These are phyloP conservation scores for Clavispora phyllophila DNA, from an alignment of 805 yeast species.

Conservation along the genomic window DNA sequence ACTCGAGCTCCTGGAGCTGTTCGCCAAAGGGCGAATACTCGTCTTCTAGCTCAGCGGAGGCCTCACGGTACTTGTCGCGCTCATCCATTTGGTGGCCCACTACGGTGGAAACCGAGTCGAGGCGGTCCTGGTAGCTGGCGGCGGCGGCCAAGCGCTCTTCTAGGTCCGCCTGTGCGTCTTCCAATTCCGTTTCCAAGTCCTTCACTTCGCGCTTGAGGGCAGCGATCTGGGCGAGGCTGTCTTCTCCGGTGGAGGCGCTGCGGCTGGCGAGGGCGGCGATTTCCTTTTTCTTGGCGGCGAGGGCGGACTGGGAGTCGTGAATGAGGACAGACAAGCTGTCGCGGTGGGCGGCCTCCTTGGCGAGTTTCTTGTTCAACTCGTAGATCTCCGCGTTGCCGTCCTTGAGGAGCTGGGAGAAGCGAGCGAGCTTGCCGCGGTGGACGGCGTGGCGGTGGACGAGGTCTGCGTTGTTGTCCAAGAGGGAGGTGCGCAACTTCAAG, in stretches of 20 bases:
- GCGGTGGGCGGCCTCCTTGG: constrained; percentile 7
- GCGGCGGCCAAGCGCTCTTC: constrained; percentile 2
- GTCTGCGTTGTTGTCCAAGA: constrained; percentile 19
- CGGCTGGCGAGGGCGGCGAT: background rate
- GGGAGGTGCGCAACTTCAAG: constrained; percentile 40
- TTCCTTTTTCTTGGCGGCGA: constrained; percentile 11
- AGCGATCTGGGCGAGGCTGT: background rate
- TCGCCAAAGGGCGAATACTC: constrained; percentile 28
- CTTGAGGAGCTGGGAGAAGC: constrained; percentile 7
- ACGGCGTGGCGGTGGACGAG: constrained; percentile 13
- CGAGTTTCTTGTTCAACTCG: constrained; percentile 8
- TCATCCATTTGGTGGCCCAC: constrained; percentile 9
- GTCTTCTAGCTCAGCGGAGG: constrained; percentile 13
- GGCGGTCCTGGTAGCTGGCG: background rate
- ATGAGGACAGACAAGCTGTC: constrained; percentile 4
- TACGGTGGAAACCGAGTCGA: background rate
- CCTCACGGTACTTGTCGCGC: constrained; percentile 8
- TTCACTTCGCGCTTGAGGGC: constrained; percentile 6
- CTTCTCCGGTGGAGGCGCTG: background rate
- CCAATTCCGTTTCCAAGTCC: constrained; percentile 6
- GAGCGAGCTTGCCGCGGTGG: constrained; percentile 5
- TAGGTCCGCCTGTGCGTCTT: constrained; percentile 2
- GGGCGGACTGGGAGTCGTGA: constrained; percentile 2
- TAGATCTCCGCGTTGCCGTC: constrained; percentile 6
- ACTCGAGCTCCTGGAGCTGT: constrained; percentile 59